Evolutionary conservation across 768 basidiomycete genomes (phyloP), one percentile per base, ranked within the genome.

Genomic region (Termitomyces sp.): DNA sequence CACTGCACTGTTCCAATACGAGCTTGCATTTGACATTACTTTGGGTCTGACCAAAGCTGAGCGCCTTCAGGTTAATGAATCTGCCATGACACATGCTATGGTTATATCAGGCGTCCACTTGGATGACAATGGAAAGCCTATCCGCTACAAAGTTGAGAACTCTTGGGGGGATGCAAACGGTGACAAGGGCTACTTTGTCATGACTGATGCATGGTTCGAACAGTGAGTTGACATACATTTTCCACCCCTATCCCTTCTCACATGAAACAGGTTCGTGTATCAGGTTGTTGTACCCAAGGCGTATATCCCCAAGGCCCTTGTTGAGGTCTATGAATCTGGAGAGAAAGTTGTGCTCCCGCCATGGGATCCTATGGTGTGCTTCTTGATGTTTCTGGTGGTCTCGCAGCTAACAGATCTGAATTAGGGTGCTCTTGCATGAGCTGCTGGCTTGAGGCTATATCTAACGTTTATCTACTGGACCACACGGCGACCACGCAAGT

Each of bases 91-190:
- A 1, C 95, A 98, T 69, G 93, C 93, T 3, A 90, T 93, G 92
- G 92, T 96, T 42, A 95, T 98, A 69, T 87, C 90, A 17, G 95
- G 83, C 17, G 95, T 95, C 17, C 95, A 98, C 67, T 75, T 97
- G 48, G 94, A 95, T 66, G 58, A 66, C 43, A 71, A 75, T 2
- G 92, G 92, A 52, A 83, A 82, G 56, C 87, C 94, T 0, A 72
- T 95, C 19, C 82, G 93, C n/a, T 98, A 93, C 82, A 92, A 93
- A 73, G 92, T 98, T 19, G 96, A 98, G 79, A 98, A 98, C 75
- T 90, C 87, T 3, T 98, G 96, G 96, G 90, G 92, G 16, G 84
- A 86, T 27, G 73, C 74, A 0, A 80, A 78, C 0, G 89, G 94
- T 25, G 78, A 93, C 62, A 86, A 93, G 63, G 95, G 95, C 6